Evolutionary conservation across 2,329 filamentous ascomycete species (phyloP).

Genomic region (Cladosporium phlei): DNA sequence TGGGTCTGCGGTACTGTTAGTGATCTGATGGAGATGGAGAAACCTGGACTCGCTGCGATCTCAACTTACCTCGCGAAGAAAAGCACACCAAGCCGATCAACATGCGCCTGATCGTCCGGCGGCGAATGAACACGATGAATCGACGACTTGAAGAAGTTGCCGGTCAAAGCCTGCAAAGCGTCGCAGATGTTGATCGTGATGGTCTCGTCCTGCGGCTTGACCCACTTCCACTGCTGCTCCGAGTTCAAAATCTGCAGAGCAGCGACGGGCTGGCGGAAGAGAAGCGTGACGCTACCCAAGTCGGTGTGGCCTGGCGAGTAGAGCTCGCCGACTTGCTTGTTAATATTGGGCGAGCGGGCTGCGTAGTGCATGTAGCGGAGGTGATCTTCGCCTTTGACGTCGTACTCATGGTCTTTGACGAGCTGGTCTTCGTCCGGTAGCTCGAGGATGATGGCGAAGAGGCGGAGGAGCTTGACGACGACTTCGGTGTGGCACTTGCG

Average conservation of each 20-base stretch:
- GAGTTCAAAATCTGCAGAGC: conserved; percentile 34
- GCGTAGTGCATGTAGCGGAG: conserved; percentile 41
- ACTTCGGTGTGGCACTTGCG: conserved; percentile 50
- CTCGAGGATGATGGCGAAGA: conserved; percentile 59
- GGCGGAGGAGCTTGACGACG: conserved; percentile 52
- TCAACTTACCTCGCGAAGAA: conserved; percentile 44
- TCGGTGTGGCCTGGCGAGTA: conserved; percentile 35
- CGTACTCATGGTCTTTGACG: conserved; percentile 53
- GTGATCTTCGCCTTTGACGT: conserved; percentile 55
- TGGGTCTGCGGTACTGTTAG: conserved; percentile 23
- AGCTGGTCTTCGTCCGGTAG: conserved; percentile 56
- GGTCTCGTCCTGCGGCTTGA: conserved; percentile 35
- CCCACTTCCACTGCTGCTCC: conserved; percentile 38
- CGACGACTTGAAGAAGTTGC: conserved; percentile 44
- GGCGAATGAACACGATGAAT: conserved; percentile 47
- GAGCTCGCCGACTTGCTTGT: conserved; percentile 18
- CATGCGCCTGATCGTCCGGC: conserved; percentile 45
- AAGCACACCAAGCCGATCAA: conserved; percentile 47
- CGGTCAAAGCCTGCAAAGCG: conserved; percentile 36
- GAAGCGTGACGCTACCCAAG: conserved; percentile 38
- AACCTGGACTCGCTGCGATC: conserved; percentile 28
- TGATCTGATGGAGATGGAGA: neutral
- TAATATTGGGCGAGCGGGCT: conserved; percentile 21
- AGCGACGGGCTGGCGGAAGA: conserved; percentile 39
- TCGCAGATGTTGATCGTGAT: conserved; percentile 40